Conservation (phyloP, 805 yeast genomes). For the Yarrowia osloensis region DNA sequence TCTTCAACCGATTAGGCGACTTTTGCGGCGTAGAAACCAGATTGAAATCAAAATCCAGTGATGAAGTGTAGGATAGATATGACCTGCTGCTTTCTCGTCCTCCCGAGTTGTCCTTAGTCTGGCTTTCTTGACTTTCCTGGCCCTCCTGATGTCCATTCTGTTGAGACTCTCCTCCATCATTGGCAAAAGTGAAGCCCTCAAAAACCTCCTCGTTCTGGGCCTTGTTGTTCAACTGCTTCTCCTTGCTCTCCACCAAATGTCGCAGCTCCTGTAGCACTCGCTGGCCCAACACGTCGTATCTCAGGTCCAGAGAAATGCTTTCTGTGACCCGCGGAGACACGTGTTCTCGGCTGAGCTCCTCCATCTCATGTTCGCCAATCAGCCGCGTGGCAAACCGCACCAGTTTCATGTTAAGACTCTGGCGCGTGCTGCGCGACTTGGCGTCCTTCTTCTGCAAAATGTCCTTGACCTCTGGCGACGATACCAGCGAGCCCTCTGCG, state of each 20-base stretch:
- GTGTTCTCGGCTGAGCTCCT: conserved; percentile 18
- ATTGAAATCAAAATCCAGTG: conserved; percentile 20
- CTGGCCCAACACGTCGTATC: conserved; percentile 41
- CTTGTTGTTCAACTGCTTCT: conserved; percentile 17
- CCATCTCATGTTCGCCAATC: conserved; percentile 26
- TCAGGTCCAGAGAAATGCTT: conserved; percentile 18
- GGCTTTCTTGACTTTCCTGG: neutral
- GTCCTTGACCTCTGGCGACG: conserved; percentile 15
- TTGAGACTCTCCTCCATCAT: neutral
- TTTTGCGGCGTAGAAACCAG: conserved; percentile 10
- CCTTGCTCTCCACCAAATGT: conserved; percentile 32
- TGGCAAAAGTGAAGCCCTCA: conserved; percentile 19
- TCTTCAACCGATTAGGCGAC: neutral
- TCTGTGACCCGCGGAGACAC: conserved; percentile 15
- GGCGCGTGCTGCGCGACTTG: neutral
- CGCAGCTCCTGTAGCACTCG: conserved; percentile 41
- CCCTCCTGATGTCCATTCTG: no score
- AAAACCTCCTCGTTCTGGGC: conserved; percentile 3
- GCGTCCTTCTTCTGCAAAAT: conserved; percentile 18
- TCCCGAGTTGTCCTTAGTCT: neutral
- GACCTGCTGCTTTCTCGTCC: conserved; percentile 1
- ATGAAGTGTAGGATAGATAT: conserved; percentile 18
- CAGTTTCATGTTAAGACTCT: conserved; percentile 21
- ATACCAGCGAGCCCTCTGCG: conserved; percentile 7
- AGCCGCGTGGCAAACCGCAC: conserved; percentile 19